These are phyloP conservation scores for Hymenoscyphus fructigenus DNA, from an alignment of 2,329 filamentous ascomycete species.

Conservation along the genomic window DNA sequence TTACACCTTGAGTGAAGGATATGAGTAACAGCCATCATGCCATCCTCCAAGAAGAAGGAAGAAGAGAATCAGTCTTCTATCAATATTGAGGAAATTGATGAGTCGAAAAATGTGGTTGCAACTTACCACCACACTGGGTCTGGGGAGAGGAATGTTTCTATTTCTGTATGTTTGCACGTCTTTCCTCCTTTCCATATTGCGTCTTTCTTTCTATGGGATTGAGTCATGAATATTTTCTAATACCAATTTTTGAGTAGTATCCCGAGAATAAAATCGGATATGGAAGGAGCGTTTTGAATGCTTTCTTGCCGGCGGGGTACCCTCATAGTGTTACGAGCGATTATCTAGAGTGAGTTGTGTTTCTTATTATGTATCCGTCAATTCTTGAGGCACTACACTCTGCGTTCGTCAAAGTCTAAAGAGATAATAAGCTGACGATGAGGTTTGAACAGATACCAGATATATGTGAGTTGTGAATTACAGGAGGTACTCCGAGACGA, in stretches of 20 bases:
- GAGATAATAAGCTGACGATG: neutral
- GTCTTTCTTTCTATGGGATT: neutral
- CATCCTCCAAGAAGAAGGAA: neutral
- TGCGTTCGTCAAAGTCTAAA: neutral
- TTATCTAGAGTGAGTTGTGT: conserved; percentile 59
- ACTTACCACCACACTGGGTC: conserved; percentile 30
- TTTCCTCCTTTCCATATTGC: neutral
- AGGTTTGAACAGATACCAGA: conserved; percentile 56
- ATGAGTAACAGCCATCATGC: neutral
- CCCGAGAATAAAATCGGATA: conserved; percentile 29
- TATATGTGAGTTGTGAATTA: conserved; percentile 57
- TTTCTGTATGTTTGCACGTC: conserved; percentile 25
- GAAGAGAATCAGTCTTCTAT: neutral
- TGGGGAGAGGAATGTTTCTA: conserved; percentile 24
- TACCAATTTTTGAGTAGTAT: conserved; percentile 23
- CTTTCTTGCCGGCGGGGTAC: conserved; percentile 69
- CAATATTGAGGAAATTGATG: conserved; percentile 28
- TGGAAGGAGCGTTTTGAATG: conserved; percentile 46
- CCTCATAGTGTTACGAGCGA: conserved; percentile 70
- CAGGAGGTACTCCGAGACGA: conserved; percentile 18
- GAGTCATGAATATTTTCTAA: neutral
- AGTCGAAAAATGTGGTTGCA: conserved; percentile 35
- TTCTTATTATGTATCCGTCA: neutral
- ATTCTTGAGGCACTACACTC: neutral
- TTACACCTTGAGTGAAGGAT: neutral